Base-by-base conservation (phyloP, 768 basidiomycete species). In the Gelatoporia subvermispora region DNA sequence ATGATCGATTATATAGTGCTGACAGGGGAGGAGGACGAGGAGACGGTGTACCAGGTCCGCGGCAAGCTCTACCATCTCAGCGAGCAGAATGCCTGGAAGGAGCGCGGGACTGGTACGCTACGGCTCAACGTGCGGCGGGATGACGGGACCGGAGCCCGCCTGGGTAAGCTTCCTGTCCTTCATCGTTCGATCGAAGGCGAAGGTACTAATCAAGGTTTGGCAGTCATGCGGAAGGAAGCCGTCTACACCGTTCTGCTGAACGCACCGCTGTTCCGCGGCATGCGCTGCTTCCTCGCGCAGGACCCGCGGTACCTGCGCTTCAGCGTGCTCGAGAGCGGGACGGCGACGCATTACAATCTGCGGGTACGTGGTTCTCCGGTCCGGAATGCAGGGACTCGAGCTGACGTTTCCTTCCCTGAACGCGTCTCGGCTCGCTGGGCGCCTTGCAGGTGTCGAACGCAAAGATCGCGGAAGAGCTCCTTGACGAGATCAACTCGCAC, bases 221-320 rank as follows among this genome's bases (percentile, higher is more conserved):
- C 56, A 90, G 88, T 91, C 17, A 89, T 91, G 87, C 78, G 88
- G 52, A 90, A 89, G 63, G 88, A 91, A 57, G 88, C 87, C 0
- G 88, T 90, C 17, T 84, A 81, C 61, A 74, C 85, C 2, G 65
- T 90, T 45, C 60, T 91, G 48, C 71, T 91, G 38, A 91, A 91
- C 57, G 78, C 83, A 42, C 79, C 83, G 41, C 69, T 91, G 45
- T 91, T 90, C 73, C 70, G 72, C 57, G 88, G 88, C 25, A 91
- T 91, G 87, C 75, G 74, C 47, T 86, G 82, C 64, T 71, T 69
- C 50, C 58, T 85, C 48, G 84, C 85, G 16, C 85, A 86, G 61
- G 88, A 91, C 59, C 85, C 86, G 16, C 78, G 88, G 56, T 91
- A 89, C 66, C 60, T 91, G 58, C 73, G 86, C 46, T 83, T 91